These are phyloP conservation scores for Acephala macrosclerotiorum DNA, from an alignment of 2,329 filamentous ascomycete genomes.

Conservation along the genomic window DNA sequence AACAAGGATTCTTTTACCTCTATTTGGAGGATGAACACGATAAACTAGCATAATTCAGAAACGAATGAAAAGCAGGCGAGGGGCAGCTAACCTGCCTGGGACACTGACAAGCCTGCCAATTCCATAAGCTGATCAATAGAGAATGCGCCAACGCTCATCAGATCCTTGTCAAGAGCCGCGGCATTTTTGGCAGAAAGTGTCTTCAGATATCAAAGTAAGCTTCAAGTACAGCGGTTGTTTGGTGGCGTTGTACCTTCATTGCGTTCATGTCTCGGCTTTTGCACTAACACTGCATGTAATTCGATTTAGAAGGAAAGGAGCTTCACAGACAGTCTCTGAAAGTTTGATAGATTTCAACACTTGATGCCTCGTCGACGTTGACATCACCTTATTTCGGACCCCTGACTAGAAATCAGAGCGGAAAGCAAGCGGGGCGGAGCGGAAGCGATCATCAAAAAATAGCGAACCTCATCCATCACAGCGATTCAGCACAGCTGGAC, in stretches of 20 bases:
- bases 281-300: too few relatives aligned
- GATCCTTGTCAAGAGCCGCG: slow-evolving; percentile 86
- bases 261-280: slow-evolving; percentile 9
- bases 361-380: slow-evolving; percentile 7
- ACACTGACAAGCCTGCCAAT: slow-evolving; percentile 88
- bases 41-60: slow-evolving; percentile 66
- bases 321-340: neutral
- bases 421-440: slow-evolving; percentile 5
- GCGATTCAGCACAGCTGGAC: neutral
- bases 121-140: slow-evolving; percentile 77
- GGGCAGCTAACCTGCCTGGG: slow-evolving; percentile 74
- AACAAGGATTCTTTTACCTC: slow-evolving; percentile 78
- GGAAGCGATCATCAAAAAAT: slow-evolving; percentile 17
- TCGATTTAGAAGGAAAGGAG: too few relatives aligned
- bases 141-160: slow-evolving; percentile 89
- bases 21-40: slow-evolving; percentile 77
- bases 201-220: slow-evolving; percentile 51
- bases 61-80: neutral
- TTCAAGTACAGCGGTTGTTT: neutral
- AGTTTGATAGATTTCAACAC: neutral
- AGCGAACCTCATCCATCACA: slow-evolving; percentile 20
- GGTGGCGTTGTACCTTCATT: slow-evolving; percentile 28
- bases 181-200: slow-evolving; percentile 89
- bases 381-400: slow-evolving; percentile 26
- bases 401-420: neutral